Conservation (phyloP, 108 stramenopile genomes). For the Cyclotella choctawhatcheeana region DNA sequence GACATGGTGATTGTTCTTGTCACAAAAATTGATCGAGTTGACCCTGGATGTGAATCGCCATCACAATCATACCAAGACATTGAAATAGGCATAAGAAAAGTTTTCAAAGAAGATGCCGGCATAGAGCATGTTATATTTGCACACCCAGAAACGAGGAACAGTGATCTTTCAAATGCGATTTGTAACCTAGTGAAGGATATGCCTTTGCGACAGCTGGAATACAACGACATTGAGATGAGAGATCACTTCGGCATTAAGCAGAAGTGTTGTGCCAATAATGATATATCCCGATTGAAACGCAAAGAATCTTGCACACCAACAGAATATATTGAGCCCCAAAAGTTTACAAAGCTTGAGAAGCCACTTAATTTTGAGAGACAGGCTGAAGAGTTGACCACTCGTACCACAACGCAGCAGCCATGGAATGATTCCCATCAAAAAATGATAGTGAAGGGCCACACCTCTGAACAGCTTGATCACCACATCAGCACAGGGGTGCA, state of each 20-base stretch:
- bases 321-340: neutral
- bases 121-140: conserved; percentile 13
- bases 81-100: conserved; percentile 1
- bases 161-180: neutral
- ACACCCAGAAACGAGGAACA: neutral
- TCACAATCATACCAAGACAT: conserved; percentile 3
- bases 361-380: too few relatives aligned
- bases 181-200: conserved; percentile 7
- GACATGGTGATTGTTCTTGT: conserved; percentile 21
- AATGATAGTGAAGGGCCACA: too few relatives aligned
- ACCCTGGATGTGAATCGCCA: conserved; percentile 11
- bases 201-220: conserved; percentile 16
- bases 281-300: neutral
- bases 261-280: neutral
- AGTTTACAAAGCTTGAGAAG: too few relatives aligned
- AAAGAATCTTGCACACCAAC: neutral
- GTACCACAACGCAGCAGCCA: too few relatives aligned
- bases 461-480: too few relatives aligned
- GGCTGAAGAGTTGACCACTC: too few relatives aligned
- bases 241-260: conserved; percentile 1
- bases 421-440: too few relatives aligned
- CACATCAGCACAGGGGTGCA: too few relatives aligned
- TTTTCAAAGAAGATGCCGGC: conserved; percentile 25
- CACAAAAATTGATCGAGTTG: conserved; percentile 29
- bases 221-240: conserved; percentile 1